Evolutionary conservation across 164 flowering plant species (phyloP).

Genomic region (Vitis amurensis): DNA sequence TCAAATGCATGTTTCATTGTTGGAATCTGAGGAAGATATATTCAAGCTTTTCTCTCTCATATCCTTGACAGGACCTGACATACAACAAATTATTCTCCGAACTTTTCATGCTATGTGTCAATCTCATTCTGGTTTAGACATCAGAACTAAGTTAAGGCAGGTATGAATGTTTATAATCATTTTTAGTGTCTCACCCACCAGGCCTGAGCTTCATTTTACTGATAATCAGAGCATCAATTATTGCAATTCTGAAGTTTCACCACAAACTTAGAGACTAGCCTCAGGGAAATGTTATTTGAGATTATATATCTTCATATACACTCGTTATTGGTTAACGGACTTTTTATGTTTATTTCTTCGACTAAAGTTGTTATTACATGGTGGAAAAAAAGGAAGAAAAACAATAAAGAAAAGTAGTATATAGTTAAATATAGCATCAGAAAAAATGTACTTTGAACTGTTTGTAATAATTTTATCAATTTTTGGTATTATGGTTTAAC

Average conservation of each 20-base stretch:
- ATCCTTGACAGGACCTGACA: constrained; percentile 27
- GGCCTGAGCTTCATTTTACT: neutral
- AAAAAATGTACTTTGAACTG: neutral
- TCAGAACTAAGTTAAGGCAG: constrained; percentile 46
- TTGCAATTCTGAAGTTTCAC: too few relatives aligned
- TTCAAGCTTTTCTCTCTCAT: constrained; percentile 38
- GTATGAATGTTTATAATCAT: constrained; percentile 18
- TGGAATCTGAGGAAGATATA: constrained; percentile 48
- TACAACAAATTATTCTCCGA: constrained; percentile 42
- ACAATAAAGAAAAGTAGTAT: neutral
- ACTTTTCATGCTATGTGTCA: constrained; percentile 47
- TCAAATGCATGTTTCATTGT: constrained; percentile 23
- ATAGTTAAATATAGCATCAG: neutral
- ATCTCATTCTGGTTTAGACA: constrained; percentile 30
- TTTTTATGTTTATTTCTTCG: too few relatives aligned
- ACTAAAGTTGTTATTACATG: neutral
- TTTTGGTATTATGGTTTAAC: neutral
- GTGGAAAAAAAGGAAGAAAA: neutral
- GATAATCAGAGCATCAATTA: neutral
- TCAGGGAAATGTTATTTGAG: too few relatives aligned
- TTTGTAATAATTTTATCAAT: neutral
- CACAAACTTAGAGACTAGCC: too few relatives aligned
- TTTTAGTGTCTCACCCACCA: neutral
- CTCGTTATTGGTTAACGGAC: too few relatives aligned
- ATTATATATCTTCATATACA: too few relatives aligned